A percentile compares a stretch with the other conserved stretches of the same genome.
Conservation (phyloP, 2,329 filamentous ascomycete species). For the Dothistroma septosporum region DNA sequence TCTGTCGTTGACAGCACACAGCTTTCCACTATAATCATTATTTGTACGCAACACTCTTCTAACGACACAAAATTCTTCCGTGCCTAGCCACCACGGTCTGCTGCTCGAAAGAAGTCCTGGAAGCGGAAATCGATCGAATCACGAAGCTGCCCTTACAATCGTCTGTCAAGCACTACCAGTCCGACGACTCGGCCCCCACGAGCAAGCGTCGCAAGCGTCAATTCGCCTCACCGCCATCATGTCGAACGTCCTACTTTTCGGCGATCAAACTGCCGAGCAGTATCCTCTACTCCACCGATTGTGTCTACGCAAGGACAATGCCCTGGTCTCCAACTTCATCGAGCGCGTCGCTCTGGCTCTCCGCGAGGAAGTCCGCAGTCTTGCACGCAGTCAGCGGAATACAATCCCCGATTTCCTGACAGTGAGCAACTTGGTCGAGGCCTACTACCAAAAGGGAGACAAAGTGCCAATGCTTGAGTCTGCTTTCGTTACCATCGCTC, state of each 20-base stretch:
- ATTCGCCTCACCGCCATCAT: constrained; percentile 23
- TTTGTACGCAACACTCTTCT: constrained; percentile 7
- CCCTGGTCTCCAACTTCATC: constrained; percentile 60
- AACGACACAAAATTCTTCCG: constrained; percentile 19
- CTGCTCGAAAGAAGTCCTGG: constrained; percentile 4
- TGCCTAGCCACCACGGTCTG: constrained; percentile 35
- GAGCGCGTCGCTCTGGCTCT: constrained; percentile 56
- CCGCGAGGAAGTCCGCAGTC: constrained; percentile 55
- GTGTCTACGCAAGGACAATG: constrained; percentile 48
- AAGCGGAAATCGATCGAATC: constrained; percentile 13
- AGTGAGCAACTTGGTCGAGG: constrained; percentile 61
- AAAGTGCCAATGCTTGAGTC: constrained; percentile 63
- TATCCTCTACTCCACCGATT: constrained; percentile 56
- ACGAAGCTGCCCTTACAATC: not conserved
- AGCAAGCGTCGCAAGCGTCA: not conserved
- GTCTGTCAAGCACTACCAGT: not conserved
- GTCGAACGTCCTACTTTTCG: constrained; percentile 58
- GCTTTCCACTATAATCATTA: constrained; percentile 11
- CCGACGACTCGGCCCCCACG: not conserved
- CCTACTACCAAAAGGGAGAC: constrained; percentile 54
- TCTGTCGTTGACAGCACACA: not conserved
- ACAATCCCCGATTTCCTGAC: constrained; percentile 60
- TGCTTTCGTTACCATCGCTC: constrained; percentile 60
- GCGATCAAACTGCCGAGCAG: constrained; percentile 67
- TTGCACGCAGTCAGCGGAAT: constrained; percentile 55